A percentile compares a stretch with the other conserved stretches of the same genome.
Conservation (phyloP, 2,329 filamentous ascomycete species). For the Trichoderma koningiopsis region DNA sequence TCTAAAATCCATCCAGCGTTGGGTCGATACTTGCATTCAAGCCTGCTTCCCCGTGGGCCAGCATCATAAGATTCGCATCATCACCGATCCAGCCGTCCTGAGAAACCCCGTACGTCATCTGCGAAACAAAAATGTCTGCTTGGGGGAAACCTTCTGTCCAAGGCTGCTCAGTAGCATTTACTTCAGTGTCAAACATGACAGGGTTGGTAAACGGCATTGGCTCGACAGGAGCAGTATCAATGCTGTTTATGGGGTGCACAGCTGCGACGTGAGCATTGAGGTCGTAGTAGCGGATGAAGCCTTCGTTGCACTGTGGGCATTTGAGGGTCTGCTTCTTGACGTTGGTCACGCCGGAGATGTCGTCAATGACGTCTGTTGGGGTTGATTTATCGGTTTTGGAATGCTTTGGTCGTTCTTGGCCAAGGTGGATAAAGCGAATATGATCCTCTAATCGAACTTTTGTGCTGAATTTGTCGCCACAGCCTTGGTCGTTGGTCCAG, state of each 20-base stretch:
- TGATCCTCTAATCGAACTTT: conserved; percentile 83
- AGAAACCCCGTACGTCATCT: conserved; percentile 37
- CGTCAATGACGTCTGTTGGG: conserved; percentile 43
- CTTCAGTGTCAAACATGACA: conserved; percentile 30
- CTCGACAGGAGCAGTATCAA: neutral
- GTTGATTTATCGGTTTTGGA: conserved; percentile 30
- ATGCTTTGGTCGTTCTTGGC: conserved; percentile 50
- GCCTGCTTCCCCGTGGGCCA: conserved; percentile 37
- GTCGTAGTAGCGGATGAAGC: conserved; percentile 55
- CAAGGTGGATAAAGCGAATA: conserved; percentile 78
- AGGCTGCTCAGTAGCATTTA: conserved; percentile 26
- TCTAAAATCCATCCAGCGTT: conserved; percentile 31
- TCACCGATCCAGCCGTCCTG: conserved; percentile 49
- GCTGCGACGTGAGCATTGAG: conserved; percentile 49
- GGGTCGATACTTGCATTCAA: conserved; percentile 39
- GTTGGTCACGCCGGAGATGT: conserved; percentile 46
- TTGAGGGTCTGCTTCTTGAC: conserved; percentile 47
- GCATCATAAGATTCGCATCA: conserved; percentile 47
- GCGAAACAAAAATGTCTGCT: conserved; percentile 41
- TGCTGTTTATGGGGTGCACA: conserved; percentile 30
- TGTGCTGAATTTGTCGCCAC: conserved; percentile 72
- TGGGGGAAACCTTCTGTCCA: conserved; percentile 34
- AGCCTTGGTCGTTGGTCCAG: conserved; percentile 70
- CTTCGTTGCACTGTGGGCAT: conserved; percentile 50
- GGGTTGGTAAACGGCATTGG: conserved; percentile 8